A percentile compares a stretch with the other conserved stretches of the same genome.
Conservation (phyloP, 495 filamentous ascomycete species). For the Xylaria sp. region DNA sequence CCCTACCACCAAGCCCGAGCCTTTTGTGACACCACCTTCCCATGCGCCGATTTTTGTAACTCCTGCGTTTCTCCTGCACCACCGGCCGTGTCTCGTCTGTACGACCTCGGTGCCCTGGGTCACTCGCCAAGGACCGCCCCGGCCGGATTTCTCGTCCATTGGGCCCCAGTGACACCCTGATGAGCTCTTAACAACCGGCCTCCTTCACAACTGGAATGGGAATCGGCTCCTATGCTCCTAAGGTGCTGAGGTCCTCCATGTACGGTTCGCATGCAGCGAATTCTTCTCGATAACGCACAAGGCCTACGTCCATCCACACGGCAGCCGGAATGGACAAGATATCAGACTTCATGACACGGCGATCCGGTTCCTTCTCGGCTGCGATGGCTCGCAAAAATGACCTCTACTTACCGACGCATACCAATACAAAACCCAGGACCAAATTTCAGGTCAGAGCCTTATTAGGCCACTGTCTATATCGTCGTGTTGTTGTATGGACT, state of each 20-base stretch:
- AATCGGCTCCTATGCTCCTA: conserved; percentile 1
- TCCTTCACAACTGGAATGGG: neutral
- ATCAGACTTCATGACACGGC: conserved; percentile 36
- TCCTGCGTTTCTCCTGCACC: neutral
- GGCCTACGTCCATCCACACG: neutral
- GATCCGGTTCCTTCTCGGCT: conserved; percentile 36
- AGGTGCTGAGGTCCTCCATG: neutral
- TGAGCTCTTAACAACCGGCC: neutral
- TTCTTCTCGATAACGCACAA: neutral
- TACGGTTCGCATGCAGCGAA: neutral
- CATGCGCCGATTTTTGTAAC: neutral
- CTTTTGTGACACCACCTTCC: neutral
- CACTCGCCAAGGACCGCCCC: neutral
- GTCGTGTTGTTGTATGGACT: conserved; percentile 52
- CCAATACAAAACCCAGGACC: conserved; percentile 32
- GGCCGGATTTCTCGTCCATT: conserved; percentile 8
- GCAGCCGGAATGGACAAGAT: conserved; percentile 34
- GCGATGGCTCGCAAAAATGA: conserved; percentile 39
- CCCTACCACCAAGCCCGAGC: conserved; percentile 4
- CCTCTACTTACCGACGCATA: conserved; percentile 31
- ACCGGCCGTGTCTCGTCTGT: conserved; percentile 10
- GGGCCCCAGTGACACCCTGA: neutral
- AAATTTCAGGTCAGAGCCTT: conserved; percentile 43
- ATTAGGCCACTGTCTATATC: conserved; percentile 50
- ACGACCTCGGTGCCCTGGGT: conserved; percentile 18